Evolutionary conservation across 352 stramenopile species (phyloP), one percentile per base, ranked within the genome.

Genomic region (Phytophthora constricta): DNA sequence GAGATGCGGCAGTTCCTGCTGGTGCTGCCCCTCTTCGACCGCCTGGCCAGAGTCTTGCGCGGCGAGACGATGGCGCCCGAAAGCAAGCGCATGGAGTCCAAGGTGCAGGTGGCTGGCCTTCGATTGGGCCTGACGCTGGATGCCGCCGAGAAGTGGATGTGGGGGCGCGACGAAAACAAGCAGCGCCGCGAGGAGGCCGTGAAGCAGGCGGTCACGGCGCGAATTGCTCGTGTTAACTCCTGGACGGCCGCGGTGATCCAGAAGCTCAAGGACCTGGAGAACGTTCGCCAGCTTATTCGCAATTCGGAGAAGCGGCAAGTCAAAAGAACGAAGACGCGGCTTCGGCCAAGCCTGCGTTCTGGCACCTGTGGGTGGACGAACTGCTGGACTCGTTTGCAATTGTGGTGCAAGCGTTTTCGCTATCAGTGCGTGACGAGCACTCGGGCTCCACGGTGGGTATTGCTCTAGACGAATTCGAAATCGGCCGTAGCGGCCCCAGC

Each of bases 111-210:
- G 39, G 62, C 61, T 4, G 88, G 85, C 0, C 45, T 95, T 16
- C 70, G 87, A 13, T 16, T 95, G 20, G 82, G 65, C 8, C 47
- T 93, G 25, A 76, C 62, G 42, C 72, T 92, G 16, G 83, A 95
- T 47, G 46, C 75, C 26, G 80, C 87, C 0, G 80, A 91, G 65
- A 87, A 91, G 41, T 96, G 89, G 89, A 86, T 93, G 62, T 90
- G 79, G 76, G 78, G 79, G 48, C 71, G 62, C 26, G 74, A 90
- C 31, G 75, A 94, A 37, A 96, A 96, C 72, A 48, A 68, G 7
- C 69, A 70, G 41, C 83, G 86, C 20, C 81, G 82, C 51, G 56
- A 80, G 19, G 65, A 90, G 27, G 79, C 83, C 0, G 58, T 93
- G 17, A 73, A 77, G n/a, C 70, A 84, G 41, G 89, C 89, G 1